Evolutionary conservation across 139 green algal genomes (phyloP).

Genomic region (Chlorella sp.): DNA sequence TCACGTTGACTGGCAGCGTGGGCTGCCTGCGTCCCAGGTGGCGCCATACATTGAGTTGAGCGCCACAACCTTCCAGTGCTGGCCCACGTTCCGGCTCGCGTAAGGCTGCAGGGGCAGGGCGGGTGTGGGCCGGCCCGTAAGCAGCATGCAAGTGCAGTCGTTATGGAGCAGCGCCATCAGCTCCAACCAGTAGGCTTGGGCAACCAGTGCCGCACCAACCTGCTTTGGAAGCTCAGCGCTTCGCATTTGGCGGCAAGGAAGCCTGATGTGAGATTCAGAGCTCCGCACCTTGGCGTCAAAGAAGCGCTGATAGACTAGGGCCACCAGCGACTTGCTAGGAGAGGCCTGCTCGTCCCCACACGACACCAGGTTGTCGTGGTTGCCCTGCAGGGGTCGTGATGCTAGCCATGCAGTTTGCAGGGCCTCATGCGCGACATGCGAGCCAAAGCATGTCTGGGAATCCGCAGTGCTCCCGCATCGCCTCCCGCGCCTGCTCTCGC

Average conservation of each 20-base stretch:
- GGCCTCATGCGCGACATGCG: too few relatives aligned
- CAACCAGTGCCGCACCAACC: too few relatives aligned
- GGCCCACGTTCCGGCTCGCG: not conserved
- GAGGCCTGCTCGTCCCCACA: not conserved
- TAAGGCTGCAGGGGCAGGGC: not conserved
- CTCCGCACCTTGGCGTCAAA: not conserved
- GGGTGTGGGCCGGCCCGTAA: too few relatives aligned
- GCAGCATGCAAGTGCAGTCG: too few relatives aligned
- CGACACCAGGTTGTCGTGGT: constrained; percentile 11
- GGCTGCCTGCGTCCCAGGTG: constrained; percentile 12
- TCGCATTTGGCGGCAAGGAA: too few relatives aligned
- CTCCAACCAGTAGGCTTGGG: too few relatives aligned
- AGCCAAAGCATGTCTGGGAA: not conserved
- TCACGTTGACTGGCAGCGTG: constrained; percentile 21
- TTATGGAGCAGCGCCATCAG: too few relatives aligned
- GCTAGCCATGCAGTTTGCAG: too few relatives aligned
- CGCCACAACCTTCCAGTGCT: constrained; percentile 14
- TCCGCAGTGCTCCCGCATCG: too few relatives aligned
- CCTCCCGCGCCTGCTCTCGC: not conserved
- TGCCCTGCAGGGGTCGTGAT: constrained; percentile 8
- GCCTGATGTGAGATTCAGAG: too few relatives aligned
- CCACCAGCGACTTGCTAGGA: not conserved
- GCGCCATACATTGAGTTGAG: constrained; percentile 13
- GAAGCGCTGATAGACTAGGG: not conserved
- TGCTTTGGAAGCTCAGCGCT: too few relatives aligned